A percentile compares a stretch with the other conserved stretches of the same genome.
Evolutionary conservation across 73 alveolate genomes (phyloP).

Genomic region (Paramecium octaurelia): DNA sequence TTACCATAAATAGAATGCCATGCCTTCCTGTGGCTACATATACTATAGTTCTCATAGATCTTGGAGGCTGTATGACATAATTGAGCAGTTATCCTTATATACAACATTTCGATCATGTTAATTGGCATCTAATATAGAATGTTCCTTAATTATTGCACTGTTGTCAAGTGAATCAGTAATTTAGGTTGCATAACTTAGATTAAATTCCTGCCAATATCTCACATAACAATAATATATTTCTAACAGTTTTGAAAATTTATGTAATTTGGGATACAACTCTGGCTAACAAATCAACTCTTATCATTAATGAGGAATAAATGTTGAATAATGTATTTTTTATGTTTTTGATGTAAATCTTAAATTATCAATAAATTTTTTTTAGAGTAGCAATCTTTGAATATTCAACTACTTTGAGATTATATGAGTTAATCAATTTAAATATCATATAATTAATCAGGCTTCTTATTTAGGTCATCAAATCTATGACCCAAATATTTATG

Average conservation of each 20-base stretch:
- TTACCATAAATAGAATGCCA: background rate
- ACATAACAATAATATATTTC: background rate
- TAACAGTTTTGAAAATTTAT: background rate
- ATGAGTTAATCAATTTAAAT: no score
- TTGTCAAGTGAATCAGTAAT: background rate
- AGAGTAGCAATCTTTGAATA: no score
- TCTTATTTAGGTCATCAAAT: no score
- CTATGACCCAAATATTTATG: no score
- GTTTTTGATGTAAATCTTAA: no score
- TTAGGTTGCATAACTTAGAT: background rate
- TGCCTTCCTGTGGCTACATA: background rate
- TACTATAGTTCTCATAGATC: background rate
- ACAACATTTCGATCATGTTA: background rate
- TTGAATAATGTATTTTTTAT: no score
- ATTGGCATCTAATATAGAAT: background rate
- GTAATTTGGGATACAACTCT: constrained; percentile 29
- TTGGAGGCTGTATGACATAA: constrained; percentile 32
- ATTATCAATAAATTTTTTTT: no score
- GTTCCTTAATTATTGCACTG: constrained; percentile 11
- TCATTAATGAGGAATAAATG: no score
- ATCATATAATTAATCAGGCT: no score
- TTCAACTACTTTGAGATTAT: no score
- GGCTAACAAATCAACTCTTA: no score
- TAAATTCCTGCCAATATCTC: background rate
- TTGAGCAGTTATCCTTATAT: background rate